Percentiles rank a stretch among this genome's conserved stretches.
Conservation (phyloP, 345 rosid species). For the Erucastrum elatum region DNA sequence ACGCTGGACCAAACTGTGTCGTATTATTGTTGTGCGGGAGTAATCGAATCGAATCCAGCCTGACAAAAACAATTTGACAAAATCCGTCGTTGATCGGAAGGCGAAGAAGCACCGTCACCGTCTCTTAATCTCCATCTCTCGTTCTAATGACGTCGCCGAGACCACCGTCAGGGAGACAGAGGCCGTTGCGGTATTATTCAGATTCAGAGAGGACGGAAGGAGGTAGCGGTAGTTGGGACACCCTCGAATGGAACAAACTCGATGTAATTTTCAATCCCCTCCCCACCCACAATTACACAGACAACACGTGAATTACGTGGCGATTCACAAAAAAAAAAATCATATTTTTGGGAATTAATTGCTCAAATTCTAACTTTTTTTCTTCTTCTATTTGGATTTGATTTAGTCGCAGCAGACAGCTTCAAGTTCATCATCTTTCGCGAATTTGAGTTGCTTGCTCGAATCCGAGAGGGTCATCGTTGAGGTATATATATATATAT, state of each 20-base stretch:
- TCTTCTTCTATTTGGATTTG: not conserved
- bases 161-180: slow-evolving; percentile 45
- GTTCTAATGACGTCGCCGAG: slow-evolving; percentile 47
- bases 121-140: not conserved
- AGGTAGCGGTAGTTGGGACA: slow-evolving; percentile 74
- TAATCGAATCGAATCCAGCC: slow-evolving; percentile 7
- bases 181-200: slow-evolving; percentile 50
- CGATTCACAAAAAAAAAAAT: not conserved
- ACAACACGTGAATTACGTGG: slow-evolving; percentile 22
- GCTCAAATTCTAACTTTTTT: not conserved
- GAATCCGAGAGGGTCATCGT: slow-evolving; percentile 65
- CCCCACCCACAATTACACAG: not conserved
- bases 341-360: not conserved
- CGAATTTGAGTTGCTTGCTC: slow-evolving; percentile 68
- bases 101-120: slow-evolving; percentile 26
- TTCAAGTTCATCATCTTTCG: slow-evolving; percentile 52
- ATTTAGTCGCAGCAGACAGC: slow-evolving; percentile 45
- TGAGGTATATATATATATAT: slow-evolving; percentile 56
- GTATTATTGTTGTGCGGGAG: slow-evolving; percentile 20
- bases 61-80: not conserved
- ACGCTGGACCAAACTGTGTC: slow-evolving; percentile 26
- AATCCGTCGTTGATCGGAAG: slow-evolving; percentile 37
- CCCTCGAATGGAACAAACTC: slow-evolving; percentile 79
- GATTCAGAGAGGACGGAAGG: slow-evolving; percentile 64
- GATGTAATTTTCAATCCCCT: slow-evolving; percentile 49